Conservation (phyloP, 2,329 filamentous ascomycete genomes). For the Ophiostoma sp. region DNA sequence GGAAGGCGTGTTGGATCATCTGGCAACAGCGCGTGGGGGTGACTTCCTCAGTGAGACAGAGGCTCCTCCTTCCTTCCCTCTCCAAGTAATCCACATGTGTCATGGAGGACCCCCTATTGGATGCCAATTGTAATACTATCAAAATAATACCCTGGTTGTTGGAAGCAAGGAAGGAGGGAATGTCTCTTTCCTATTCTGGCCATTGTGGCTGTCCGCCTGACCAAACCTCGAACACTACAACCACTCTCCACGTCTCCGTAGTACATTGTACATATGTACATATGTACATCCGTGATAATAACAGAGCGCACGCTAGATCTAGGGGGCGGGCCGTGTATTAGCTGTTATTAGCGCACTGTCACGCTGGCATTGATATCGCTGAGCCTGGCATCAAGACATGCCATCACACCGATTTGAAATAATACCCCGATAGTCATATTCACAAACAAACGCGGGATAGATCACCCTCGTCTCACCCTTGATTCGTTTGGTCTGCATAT, state of each 20-base stretch:
- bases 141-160: not conserved
- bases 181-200: conserved; percentile 11
- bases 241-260: conserved; percentile 1
- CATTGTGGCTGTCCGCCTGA: conserved; percentile 9
- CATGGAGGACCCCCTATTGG: not conserved
- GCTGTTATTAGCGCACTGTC: not conserved
- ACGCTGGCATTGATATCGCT: not conserved
- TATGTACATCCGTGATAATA: not conserved
- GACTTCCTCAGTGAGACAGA: not conserved
- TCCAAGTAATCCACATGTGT: not conserved
- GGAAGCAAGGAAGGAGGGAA: not conserved
- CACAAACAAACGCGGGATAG: not conserved
- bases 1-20: not conserved
- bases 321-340: conserved; percentile 2
- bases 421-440: not conserved
- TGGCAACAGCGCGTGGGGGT: not conserved
- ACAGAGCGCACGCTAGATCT: not conserved
- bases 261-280: not conserved
- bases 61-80: not conserved
- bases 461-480: not conserved
- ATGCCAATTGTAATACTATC: too few species aligned
- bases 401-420: not conserved
- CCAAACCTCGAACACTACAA: conserved; percentile 10
- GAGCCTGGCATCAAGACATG: not conserved
- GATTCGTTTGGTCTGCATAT: not conserved